These are phyloP conservation scores for Mycena capillaripes DNA, from an alignment of 768 basidiomycete species.

Conservation along the genomic window DNA sequence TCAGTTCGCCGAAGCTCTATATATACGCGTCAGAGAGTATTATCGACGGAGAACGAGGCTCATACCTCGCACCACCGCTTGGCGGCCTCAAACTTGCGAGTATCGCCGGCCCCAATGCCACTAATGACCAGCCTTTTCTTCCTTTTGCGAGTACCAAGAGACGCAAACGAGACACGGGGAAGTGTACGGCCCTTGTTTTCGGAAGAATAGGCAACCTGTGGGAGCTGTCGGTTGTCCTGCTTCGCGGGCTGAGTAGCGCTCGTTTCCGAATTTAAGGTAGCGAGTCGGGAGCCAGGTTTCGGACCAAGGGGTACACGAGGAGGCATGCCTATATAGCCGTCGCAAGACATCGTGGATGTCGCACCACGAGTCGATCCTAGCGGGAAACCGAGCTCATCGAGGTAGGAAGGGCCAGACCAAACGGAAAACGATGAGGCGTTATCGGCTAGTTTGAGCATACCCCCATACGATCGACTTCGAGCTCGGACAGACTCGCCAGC, in stretches of 20 bases:
- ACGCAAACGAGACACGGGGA: conserved; percentile 54
- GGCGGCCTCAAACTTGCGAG: conserved; percentile 74
- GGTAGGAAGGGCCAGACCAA: conserved; percentile 43
- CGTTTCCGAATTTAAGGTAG: conserved; percentile 33
- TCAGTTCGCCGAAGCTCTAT: conserved; percentile 83
- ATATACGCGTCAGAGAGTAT: conserved; percentile 18
- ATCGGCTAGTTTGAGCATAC: conserved; percentile 48
- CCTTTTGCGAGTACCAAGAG: conserved; percentile 61
- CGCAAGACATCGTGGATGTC: conserved; percentile 31
- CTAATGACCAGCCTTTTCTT: conserved; percentile 79
- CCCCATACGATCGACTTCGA: conserved; percentile 48
- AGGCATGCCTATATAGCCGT: conserved; percentile 30
- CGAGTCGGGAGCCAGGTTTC: conserved; percentile 44
- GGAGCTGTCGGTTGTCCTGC: conserved; percentile 30
- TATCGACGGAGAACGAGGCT: conserved; percentile 10
- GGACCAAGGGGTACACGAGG: conserved; percentile 49
- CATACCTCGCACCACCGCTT: conserved; percentile 84
- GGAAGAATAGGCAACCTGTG: conserved; percentile 55
- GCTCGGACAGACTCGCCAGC: conserved; percentile 58
- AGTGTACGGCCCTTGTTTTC: conserved; percentile 39
- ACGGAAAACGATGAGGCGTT: conserved; percentile 43
- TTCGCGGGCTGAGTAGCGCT: conserved; percentile 7
- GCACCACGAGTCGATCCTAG: conserved; percentile 25
- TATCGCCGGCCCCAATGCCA: conserved; percentile 74
- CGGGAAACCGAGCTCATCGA: conserved; percentile 38